phyloP scores from a whole-genome alignment of 805 yeast genomes.

The Metschnikowia santaceciliae region DNA sequence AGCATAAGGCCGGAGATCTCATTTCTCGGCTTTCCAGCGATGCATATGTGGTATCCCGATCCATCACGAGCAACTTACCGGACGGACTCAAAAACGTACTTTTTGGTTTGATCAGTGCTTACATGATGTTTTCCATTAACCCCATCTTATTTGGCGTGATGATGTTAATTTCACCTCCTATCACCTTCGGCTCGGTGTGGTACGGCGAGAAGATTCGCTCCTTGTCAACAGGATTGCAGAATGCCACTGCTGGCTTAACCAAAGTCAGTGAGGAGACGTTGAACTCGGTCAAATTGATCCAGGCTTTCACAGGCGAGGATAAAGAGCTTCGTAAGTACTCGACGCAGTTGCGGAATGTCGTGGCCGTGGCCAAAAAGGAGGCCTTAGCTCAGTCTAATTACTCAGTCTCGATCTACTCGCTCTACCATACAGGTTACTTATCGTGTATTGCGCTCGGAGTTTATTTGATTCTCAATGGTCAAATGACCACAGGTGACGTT shows the following conservation, averaged over 20 bases:
- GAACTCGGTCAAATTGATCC: conserved; percentile 39
- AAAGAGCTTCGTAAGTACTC: conserved; percentile 39
- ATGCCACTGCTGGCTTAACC: conserved; percentile 43
- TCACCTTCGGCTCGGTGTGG: conserved; percentile 43
- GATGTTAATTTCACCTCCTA: conserved; percentile 44
- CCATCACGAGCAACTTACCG: conserved; percentile 41
- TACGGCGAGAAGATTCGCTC: conserved; percentile 43
- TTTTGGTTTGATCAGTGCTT: conserved; percentile 39
- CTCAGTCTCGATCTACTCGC: conserved; percentile 38
- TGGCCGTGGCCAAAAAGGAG: conserved; percentile 40
- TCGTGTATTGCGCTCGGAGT: conserved; percentile 42
- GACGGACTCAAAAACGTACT: conserved; percentile 43
- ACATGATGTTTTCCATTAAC: conserved; percentile 43
- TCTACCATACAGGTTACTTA: conserved; percentile 41
- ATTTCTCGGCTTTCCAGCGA: conserved; percentile 42
- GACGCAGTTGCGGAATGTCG: conserved; percentile 36
- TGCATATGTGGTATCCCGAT: conserved; percentile 43
- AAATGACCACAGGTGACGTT: conserved; percentile 46
- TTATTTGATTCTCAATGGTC: conserved; percentile 38
- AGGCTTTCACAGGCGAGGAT: conserved; percentile 42
- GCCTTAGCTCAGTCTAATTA: conserved; percentile 44
- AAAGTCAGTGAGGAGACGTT: conserved; percentile 43
- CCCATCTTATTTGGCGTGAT: conserved; percentile 41
- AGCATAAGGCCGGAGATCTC: conserved; percentile 45
- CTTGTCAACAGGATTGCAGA: conserved; percentile 38